Percentiles rank a stretch among this genome's conserved stretches.
Conservation (phyloP, 805 yeast genomes). For the Teunomyces atbi region DNA sequence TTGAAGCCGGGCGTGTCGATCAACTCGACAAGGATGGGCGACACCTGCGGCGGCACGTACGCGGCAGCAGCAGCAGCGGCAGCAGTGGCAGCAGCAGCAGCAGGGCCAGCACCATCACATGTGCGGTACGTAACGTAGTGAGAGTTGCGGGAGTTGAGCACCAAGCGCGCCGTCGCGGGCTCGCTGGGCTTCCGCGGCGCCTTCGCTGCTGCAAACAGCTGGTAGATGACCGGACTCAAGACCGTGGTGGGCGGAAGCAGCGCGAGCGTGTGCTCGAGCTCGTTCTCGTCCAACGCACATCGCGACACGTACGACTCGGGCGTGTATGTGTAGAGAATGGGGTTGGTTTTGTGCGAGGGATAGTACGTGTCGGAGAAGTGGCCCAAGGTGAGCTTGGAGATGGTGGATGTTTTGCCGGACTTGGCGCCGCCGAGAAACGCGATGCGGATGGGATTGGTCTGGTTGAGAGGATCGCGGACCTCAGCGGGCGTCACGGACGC, state of each 20-base stretch:
- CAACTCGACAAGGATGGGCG: slow-evolving; percentile 65
- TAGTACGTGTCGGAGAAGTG: slow-evolving; percentile 66
- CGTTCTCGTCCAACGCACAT: slow-evolving; percentile 22
- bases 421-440: slow-evolving; percentile 61
- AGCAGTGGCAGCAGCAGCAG: too few species aligned
- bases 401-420: slow-evolving; percentile 60
- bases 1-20: slow-evolving; percentile 75
- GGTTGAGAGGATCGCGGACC: slow-evolving; percentile 17
- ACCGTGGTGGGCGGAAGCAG: slow-evolving; percentile 14
- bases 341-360: slow-evolving; percentile 64
- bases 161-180: slow-evolving; percentile 5
- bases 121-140: slow-evolving; percentile 18
- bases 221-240: slow-evolving; percentile 31
- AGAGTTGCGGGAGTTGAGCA: slow-evolving; percentile 16
- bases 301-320: slow-evolving; percentile 32
- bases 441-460: slow-evolving; percentile 47
- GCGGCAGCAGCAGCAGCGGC: background rate
- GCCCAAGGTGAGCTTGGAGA: slow-evolving; percentile 47
- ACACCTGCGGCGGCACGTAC: slow-evolving; percentile 45
- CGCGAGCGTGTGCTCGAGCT: slow-evolving; percentile 13
- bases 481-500: slow-evolving; percentile 4
- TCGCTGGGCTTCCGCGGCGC: slow-evolving; percentile 3
- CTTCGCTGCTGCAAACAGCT: slow-evolving; percentile 13
- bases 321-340: slow-evolving; percentile 54
- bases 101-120: slow-evolving; percentile 9